phyloP scores from a whole-genome alignment of 164 flowering plant genomes.

The Annona cherimola region DNA sequence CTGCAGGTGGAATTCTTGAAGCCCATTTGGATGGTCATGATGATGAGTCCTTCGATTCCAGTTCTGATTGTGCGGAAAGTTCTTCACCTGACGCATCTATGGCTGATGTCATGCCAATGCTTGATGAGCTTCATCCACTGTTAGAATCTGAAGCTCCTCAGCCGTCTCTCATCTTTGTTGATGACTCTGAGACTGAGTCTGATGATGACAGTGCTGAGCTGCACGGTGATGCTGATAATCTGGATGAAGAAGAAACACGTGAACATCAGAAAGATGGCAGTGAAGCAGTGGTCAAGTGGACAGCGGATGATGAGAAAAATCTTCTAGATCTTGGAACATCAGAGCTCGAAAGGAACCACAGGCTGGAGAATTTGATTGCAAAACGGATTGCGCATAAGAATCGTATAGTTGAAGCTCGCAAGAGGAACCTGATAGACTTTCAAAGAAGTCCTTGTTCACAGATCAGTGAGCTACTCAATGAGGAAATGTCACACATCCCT shows the following conservation, averaged over 20 bases:
- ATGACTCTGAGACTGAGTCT: slow-evolving; percentile 32
- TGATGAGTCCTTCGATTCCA: slow-evolving; percentile 35
- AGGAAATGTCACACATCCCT: slow-evolving; percentile 15
- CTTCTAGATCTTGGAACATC: slow-evolving; percentile 76
- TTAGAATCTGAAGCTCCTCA: slow-evolving; percentile 49
- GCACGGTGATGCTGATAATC: slow-evolving; percentile 38
- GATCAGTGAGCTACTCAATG: not conserved
- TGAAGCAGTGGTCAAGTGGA: slow-evolving; percentile 69
- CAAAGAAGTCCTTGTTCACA: slow-evolving; percentile 35
- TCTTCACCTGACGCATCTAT: slow-evolving; percentile 94
- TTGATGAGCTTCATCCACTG: slow-evolving; percentile 92
- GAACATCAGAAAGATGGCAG: slow-evolving; percentile 39
- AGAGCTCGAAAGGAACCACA: slow-evolving; percentile 75
- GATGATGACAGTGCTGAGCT: slow-evolving; percentile 33
- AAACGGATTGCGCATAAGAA: slow-evolving; percentile 62
- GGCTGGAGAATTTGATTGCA: slow-evolving; percentile 80
- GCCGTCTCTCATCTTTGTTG: slow-evolving; percentile 29
- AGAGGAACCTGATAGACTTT: slow-evolving; percentile 79
- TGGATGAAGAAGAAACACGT: slow-evolving; percentile 36
- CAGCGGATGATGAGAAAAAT: slow-evolving; percentile 87
- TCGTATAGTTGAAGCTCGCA: slow-evolving; percentile 38
- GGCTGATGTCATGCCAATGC: slow-evolving; percentile 88
- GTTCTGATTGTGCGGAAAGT: slow-evolving; percentile 68
- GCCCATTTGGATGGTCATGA: slow-evolving; percentile 12
- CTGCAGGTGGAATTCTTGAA: slow-evolving; percentile 1